Conservation (phyloP, 2,329 filamentous ascomycete species). For the Ceratocystis ficicola region DNA sequence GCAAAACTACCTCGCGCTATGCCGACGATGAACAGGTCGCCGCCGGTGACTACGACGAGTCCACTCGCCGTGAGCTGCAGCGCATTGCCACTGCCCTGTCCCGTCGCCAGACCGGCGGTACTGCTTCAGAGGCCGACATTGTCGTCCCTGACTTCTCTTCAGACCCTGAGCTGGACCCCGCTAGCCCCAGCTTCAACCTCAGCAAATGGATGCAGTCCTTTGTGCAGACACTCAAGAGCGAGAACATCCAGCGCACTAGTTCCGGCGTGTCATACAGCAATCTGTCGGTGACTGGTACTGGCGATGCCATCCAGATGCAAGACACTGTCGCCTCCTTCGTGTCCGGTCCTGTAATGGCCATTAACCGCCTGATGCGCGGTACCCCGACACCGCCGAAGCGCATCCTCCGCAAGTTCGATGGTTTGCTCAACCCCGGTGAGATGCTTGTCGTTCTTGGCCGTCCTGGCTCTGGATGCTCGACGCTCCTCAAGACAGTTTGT, state of each 20-base stretch:
- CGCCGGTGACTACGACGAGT: conserved; percentile 25
- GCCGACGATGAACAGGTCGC: background rate
- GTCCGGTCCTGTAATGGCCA: conserved; percentile 43
- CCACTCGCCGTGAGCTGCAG: conserved; percentile 31
- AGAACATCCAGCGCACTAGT: conserved; percentile 41
- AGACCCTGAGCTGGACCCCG: conserved; percentile 31
- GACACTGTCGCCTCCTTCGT: conserved; percentile 51
- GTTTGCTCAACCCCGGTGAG: conserved; percentile 51
- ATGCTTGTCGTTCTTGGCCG: conserved; percentile 57
- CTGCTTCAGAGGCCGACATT: conserved; percentile 23
- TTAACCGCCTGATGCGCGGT: conserved; percentile 2
- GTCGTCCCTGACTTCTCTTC: conserved; percentile 19
- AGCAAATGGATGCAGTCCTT: conserved; percentile 34
- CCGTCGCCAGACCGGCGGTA: conserved; percentile 27
- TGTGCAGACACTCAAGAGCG: conserved; percentile 37
- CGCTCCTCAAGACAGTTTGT: conserved; percentile 49
- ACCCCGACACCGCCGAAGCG: conserved; percentile 38
- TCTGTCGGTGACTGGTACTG: conserved; percentile 54
- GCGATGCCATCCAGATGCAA: conserved; percentile 55
- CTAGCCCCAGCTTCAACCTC: conserved; percentile 32
- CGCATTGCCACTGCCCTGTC: conserved; percentile 33
- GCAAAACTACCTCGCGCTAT: background rate
- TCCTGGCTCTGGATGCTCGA: conserved; percentile 53
- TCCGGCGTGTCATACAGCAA: conserved; percentile 54
- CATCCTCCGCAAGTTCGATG: conserved; percentile 53